Evolutionary conservation across 1,284 basidiomycete species (phyloP).

Genomic region (Ceratobasidium theobromae): DNA sequence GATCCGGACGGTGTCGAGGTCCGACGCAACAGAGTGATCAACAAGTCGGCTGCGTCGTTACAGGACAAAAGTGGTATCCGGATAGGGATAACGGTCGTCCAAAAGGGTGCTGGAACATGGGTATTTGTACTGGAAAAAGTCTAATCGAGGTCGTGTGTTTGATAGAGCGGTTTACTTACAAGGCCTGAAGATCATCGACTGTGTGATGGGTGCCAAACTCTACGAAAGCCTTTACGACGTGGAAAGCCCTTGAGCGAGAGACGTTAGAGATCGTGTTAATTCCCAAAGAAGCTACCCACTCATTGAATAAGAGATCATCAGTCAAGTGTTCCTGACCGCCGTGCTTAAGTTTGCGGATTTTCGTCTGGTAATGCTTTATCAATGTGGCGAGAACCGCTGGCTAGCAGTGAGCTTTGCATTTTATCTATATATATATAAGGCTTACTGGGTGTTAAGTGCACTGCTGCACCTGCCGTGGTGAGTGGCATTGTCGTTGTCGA

Average conservation of each 20-base stretch:
- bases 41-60: constrained; percentile 24
- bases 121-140: constrained; percentile 20
- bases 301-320: constrained; percentile 64
- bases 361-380: constrained; percentile 43
- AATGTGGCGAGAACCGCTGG: constrained; percentile 40
- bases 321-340: constrained; percentile 47
- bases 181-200: constrained; percentile 60
- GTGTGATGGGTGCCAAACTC: constrained; percentile 60
- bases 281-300: constrained; percentile 47
- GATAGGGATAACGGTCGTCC: constrained; percentile 28
- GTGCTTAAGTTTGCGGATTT: constrained; percentile 48
- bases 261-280: background rate
- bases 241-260: constrained; percentile 53
- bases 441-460: constrained; percentile 23
- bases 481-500: constrained; percentile 13
- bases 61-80: constrained; percentile 25
- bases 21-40: constrained; percentile 20
- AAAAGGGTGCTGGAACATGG: constrained; percentile 27
- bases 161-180: constrained; percentile 37
- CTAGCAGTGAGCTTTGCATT: background rate
- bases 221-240: constrained; percentile 68
- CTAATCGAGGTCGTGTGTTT: background rate
- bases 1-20: constrained; percentile 26
- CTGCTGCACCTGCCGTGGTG: constrained; percentile 23
- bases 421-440: background rate